phyloP scores from a whole-genome alignment of 106 monocot genomes.

The Xerophyta viscosa region DNA sequence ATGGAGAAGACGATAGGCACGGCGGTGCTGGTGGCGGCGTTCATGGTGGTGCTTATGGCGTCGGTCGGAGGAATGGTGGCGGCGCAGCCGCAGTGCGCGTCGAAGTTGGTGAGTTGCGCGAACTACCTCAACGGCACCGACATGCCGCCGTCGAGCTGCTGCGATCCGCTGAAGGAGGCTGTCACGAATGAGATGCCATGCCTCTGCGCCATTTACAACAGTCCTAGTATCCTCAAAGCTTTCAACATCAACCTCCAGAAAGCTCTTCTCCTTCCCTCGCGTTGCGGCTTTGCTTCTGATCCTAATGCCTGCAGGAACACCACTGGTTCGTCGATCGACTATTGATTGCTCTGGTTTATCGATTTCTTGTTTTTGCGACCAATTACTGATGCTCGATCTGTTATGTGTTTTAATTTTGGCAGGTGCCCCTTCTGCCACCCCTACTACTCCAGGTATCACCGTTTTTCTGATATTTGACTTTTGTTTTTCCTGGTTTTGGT shows the following conservation, averaged over 20 bases:
- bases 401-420: no score
- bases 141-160: background rate
- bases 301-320: background rate
- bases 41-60: background rate
- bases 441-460: no score
- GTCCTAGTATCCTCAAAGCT: background rate
- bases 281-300: slow-evolving; percentile 1
- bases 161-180: slow-evolving; percentile 2
- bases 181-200: background rate
- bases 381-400: no score
- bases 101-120: slow-evolving; percentile 1
- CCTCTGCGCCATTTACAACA: slow-evolving; percentile 1
- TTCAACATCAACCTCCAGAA: background rate
- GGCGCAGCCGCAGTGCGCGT: background rate
- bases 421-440: no score
- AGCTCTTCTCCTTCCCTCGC: background rate
- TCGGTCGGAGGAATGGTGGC: background rate
- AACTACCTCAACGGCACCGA: background rate
- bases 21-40: background rate
- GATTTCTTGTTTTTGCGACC: no score
- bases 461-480: no score
- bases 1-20: background rate
- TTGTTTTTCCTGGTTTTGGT: no score
- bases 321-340: background rate
- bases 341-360: background rate